These are phyloP conservation scores for Canariomyces notabilis DNA, from an alignment of 2,329 filamentous ascomycete species.

Conservation along the genomic window DNA sequence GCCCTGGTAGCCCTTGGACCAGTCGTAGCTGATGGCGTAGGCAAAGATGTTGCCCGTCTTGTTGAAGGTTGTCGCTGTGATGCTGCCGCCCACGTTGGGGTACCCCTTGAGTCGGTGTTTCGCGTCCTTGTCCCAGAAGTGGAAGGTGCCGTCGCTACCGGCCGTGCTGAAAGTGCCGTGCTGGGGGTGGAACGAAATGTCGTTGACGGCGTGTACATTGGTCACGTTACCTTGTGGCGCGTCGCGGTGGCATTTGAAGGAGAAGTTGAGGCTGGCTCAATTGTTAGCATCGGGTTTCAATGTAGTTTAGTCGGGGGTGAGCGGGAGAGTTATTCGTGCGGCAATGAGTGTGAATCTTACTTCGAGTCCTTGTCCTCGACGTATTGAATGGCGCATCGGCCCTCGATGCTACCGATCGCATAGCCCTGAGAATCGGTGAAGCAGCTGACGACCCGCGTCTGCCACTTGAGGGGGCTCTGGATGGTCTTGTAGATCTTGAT, in stretches of 20 bases:
- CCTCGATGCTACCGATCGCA: constrained; percentile 93
- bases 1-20: constrained; percentile 89
- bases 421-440: constrained; percentile 90
- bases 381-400: constrained; percentile 95
- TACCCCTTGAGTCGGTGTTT: constrained; percentile 89
- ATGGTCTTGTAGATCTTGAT: constrained; percentile 92
- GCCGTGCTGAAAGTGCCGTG: constrained; percentile 99
- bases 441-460: constrained; percentile 91
- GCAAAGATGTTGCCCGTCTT: constrained; percentile 77
- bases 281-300: neutral
- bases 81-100: constrained; percentile 76
- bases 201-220: constrained; percentile 92
- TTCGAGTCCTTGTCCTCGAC: constrained; percentile 89
- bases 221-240: constrained; percentile 68
- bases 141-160: constrained; percentile 91
- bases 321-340: neutral
- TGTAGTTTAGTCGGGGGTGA: neutral
- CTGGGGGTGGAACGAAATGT: constrained; percentile 93
- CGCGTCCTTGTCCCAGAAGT: constrained; percentile 92
- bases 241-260: constrained; percentile 97
- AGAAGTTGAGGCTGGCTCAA: constrained; percentile 74
- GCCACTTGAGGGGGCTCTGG: constrained; percentile 95
- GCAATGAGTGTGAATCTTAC: constrained; percentile 37
- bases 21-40: constrained; percentile 92
- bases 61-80: constrained; percentile 89